These are phyloP conservation scores for Lotmaria passim DNA, from an alignment of 208 protist species.

Conservation along the genomic window DNA sequence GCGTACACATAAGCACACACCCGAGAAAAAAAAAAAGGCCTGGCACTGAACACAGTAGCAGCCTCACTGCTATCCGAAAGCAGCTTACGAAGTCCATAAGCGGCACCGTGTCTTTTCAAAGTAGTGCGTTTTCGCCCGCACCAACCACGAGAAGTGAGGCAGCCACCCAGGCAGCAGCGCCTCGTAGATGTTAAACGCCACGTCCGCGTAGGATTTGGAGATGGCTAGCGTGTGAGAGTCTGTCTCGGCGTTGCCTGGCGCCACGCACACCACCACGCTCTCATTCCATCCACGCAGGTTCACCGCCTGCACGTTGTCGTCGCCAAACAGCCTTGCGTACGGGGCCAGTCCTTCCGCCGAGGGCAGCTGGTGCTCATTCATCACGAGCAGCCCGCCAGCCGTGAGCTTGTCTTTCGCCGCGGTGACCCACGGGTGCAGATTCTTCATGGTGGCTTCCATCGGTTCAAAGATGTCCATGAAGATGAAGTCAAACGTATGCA, in stretches of 20 bases:
- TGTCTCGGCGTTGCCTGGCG: slow-evolving; percentile 30
- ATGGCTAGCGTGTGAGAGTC: slow-evolving; percentile 28
- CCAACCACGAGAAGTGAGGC: slow-evolving; percentile 44
- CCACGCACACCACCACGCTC: slow-evolving; percentile 65
- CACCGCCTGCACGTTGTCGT: slow-evolving; percentile 66
- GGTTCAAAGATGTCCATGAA: slow-evolving; percentile 89
- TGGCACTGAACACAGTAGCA: background rate
- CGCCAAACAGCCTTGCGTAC: slow-evolving; percentile 50
- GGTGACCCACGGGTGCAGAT: slow-evolving; percentile 44
- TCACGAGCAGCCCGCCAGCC: slow-evolving; percentile 59
- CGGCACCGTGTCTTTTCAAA: slow-evolving; percentile 16
- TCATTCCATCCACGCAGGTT: slow-evolving; percentile 84
- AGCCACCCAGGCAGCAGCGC: slow-evolving; percentile 42
- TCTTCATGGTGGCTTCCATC: slow-evolving; percentile 59
- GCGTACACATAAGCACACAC: background rate
- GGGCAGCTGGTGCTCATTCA: slow-evolving; percentile 81
- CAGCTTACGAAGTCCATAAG: slow-evolving; percentile 42
- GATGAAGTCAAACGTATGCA: slow-evolving; percentile 48
- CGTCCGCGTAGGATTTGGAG: slow-evolving; percentile 25
- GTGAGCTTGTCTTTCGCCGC: slow-evolving; percentile 32
- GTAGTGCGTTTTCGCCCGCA: slow-evolving; percentile 20
- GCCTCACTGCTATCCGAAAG: background rate
- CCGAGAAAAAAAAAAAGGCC: background rate
- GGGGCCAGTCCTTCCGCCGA: slow-evolving; percentile 36
- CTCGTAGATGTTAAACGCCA: slow-evolving; percentile 44